phyloP scores from a whole-genome alignment of 768 basidiomycete species.

The Podaxis sp. region DNA sequence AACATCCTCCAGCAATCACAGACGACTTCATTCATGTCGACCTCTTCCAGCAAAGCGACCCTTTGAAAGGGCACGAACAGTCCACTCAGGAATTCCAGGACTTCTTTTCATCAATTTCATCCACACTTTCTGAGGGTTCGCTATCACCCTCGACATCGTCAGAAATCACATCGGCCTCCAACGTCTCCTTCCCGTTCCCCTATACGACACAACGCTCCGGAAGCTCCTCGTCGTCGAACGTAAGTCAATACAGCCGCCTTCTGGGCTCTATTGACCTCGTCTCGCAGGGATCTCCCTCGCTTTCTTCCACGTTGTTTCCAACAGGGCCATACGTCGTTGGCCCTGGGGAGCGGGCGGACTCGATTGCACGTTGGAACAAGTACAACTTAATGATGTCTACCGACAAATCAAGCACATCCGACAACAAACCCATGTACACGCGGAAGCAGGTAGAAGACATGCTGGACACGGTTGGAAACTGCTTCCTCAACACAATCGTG shows the following conservation, averaged over 20 bases:
- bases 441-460: constrained; percentile 27
- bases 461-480: constrained; percentile 25
- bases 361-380: constrained; percentile 6
- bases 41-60: constrained; percentile 13
- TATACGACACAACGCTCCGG: constrained; percentile 7
- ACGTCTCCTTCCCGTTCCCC: constrained; percentile 6
- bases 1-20: constrained; percentile 1
- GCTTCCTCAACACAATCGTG: constrained; percentile 26
- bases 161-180: constrained; percentile 17
- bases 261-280: constrained; percentile 6
- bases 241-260: constrained; percentile 5
- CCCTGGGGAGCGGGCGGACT: constrained; percentile 4
- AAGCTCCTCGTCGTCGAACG: constrained; percentile 8
- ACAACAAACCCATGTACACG: constrained; percentile 25
- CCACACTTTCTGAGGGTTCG: constrained; percentile 18
- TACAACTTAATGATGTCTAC: background rate
- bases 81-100: constrained; percentile 6
- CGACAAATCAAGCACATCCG: constrained; percentile 7
- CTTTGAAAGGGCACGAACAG: constrained; percentile 1
- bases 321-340: constrained; percentile 1
- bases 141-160: constrained; percentile 24
- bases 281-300: constrained; percentile 15
- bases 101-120: constrained; percentile 12
- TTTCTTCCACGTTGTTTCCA: constrained; percentile 11
- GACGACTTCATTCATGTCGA: constrained; percentile 12